phyloP scores from a whole-genome alignment of 2,329 filamentous ascomycete species.

The Sporothrix phasma region DNA sequence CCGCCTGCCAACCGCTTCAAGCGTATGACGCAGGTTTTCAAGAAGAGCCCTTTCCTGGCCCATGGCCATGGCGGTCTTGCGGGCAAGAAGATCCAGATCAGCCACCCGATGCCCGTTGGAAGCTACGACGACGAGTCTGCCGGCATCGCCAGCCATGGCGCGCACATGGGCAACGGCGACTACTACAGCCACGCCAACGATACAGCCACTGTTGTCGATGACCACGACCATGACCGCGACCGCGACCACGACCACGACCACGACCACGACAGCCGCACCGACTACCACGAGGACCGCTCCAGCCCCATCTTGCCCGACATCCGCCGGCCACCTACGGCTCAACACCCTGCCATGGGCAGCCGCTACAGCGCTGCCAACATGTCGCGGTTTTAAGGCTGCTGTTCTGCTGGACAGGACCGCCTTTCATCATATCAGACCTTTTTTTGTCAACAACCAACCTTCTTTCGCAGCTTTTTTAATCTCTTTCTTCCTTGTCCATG shows the following conservation, averaged over 20 bases:
- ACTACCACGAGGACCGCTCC: constrained; percentile 28
- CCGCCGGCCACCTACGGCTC: constrained; percentile 45
- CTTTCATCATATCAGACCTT: not conserved
- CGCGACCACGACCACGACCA: constrained; percentile 11
- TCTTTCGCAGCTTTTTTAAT: not conserved
- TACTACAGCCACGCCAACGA: constrained; percentile 13
- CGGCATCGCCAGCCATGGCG: constrained; percentile 29
- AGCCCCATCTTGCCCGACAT: constrained; percentile 49
- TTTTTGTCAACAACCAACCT: not conserved
- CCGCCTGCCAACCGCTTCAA: constrained; percentile 14
- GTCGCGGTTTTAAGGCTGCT: constrained; percentile 33
- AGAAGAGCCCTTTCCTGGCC: constrained; percentile 11
- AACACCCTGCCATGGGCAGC: constrained; percentile 43
- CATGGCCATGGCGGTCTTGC: constrained; percentile 16
- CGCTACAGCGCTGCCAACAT: constrained; percentile 34
- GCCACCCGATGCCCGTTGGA: constrained; percentile 30
- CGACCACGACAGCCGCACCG: constrained; percentile 7
- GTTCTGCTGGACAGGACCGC: not conserved
- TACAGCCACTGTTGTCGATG: not conserved
- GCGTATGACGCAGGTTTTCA: constrained; percentile 23
- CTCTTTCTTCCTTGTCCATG: not conserved
- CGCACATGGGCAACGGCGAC: constrained; percentile 16
- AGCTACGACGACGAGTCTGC: constrained; percentile 30
- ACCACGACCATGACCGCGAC: constrained; percentile 6
- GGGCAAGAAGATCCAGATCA: constrained; percentile 35